A percentile compares a stretch with the other conserved stretches of the same genome.
These are phyloP conservation scores for Cryptococcus maquisensis DNA, from an alignment of 1,284 basidiomycete genomes.

Conservation along the genomic window DNA sequence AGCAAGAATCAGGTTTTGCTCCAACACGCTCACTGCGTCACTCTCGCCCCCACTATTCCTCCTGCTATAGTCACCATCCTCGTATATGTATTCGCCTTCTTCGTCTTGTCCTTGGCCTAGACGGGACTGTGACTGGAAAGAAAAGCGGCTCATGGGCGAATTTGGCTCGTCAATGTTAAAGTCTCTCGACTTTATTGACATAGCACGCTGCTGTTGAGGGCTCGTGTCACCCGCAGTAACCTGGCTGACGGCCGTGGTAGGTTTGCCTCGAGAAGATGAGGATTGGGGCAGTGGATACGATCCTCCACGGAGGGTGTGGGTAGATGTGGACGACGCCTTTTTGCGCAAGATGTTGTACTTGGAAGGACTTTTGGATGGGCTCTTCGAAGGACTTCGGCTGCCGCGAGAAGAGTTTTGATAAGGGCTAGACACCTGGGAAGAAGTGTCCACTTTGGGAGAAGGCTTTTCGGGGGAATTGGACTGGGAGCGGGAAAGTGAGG, in stretches of 20 bases:
- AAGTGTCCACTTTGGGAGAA: not conserved
- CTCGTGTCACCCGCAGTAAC: constrained; percentile 15
- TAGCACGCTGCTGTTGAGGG: not conserved
- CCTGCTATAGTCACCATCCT: not conserved
- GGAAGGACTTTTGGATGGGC: no score
- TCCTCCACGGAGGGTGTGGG: constrained; percentile 22
- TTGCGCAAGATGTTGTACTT: constrained; percentile 16
- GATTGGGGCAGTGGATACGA: constrained; percentile 10
- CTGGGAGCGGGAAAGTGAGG: not conserved
- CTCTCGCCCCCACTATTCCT: not conserved
- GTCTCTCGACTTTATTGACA: not conserved
- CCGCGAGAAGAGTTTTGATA: no score
- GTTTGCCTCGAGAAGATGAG: constrained; percentile 5
- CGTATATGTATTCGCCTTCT: not conserved
- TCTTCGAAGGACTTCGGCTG: no score
- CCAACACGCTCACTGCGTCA: constrained; percentile 13
- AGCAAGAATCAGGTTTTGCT: constrained; percentile 11
- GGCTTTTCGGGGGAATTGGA: constrained; percentile 9
- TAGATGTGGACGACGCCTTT: constrained; percentile 24
- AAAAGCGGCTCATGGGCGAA: constrained; percentile 14
- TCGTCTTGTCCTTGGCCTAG: not conserved
- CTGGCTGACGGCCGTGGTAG: constrained; percentile 21
- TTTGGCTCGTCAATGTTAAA: constrained; percentile 9
- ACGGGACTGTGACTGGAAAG: constrained; percentile 3
- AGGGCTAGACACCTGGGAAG: no score